Conservation (phyloP, 768 basidiomycete genomes). For the Mrakia gelida region DNA sequence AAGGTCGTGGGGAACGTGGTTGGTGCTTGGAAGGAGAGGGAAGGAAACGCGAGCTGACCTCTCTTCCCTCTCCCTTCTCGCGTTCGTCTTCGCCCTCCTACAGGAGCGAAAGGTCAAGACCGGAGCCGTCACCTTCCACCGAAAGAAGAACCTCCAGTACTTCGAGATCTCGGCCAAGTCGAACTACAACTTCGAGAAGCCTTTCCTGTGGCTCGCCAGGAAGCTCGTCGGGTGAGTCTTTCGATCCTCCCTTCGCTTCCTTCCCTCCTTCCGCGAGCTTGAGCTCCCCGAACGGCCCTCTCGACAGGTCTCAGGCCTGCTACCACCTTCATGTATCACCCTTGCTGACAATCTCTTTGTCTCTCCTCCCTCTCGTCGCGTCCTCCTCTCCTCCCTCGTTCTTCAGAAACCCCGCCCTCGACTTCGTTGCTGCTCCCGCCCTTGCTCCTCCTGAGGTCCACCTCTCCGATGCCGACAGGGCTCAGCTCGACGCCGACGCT, state of each 20-base stretch:
- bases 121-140: conserved; percentile 95
- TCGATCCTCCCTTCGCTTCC: background rate
- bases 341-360: background rate
- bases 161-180: conserved; percentile 99
- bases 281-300: background rate
- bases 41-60: conserved; percentile 2
- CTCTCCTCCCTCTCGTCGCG: conserved; percentile 2
- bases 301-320: background rate
- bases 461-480: conserved; percentile 47
- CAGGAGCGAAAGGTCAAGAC: conserved; percentile 99
- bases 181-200: conserved; percentile 99
- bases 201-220: conserved; percentile 98
- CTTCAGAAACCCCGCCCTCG: conserved; percentile 73
- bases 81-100: background rate
- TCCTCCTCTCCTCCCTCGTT: background rate
- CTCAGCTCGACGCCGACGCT: conserved; percentile 85
- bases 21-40: background rate
- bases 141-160: conserved; percentile 99
- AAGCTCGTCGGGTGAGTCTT: conserved; percentile 86
- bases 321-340: background rate
- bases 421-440: conserved; percentile 95
- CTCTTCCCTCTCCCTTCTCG: background rate
- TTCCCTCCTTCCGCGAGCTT: too few species aligned
- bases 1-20: background rate
- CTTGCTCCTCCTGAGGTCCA: conserved; percentile 40